These are phyloP conservation scores for Podaxis sp. DNA, from an alignment of 768 basidiomycete species.

Conservation along the genomic window DNA sequence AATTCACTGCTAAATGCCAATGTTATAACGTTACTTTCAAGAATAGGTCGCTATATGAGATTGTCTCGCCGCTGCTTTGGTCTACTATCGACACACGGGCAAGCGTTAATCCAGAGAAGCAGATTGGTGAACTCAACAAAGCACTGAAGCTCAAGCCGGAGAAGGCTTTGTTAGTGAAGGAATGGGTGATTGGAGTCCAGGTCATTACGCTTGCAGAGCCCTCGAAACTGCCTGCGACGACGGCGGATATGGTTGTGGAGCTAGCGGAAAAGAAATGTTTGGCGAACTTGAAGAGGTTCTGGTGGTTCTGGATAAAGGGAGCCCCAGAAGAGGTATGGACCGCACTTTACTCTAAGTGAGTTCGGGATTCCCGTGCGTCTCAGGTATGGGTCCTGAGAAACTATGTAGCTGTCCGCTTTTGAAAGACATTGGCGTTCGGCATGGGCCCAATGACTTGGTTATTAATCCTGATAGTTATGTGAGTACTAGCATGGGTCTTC, in stretches of 20 bases:
- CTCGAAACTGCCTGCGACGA: not conserved
- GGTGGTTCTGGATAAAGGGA: constrained; percentile 18
- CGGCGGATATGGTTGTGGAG: not conserved
- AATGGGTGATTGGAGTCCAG: not conserved
- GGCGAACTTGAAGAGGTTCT: not conserved
- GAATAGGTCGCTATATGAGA: not conserved
- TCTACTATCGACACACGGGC: not conserved
- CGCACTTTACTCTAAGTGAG: not conserved
- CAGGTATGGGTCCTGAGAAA: not conserved
- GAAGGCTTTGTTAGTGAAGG: not conserved
- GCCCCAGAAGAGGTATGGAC: constrained; percentile 17
- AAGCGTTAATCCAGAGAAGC: not conserved
- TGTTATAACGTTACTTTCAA: not conserved
- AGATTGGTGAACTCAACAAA: not conserved
- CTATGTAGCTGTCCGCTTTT: not conserved
- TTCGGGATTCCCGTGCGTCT: not conserved
- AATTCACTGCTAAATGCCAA: not conserved
- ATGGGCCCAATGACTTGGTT: not conserved
- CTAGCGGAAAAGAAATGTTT: not conserved
- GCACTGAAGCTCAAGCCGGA: not conserved
- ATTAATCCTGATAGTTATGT: constrained; percentile 3
- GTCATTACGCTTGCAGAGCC: not conserved
- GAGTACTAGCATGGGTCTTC: not conserved
- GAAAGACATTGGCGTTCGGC: constrained; percentile 10
- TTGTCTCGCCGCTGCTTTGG: not conserved